Evolutionary conservation across 2,329 filamentous ascomycete genomes (phyloP), one percentile per base, ranked within the genome.

Genomic region (Claviceps purpurea): DNA sequence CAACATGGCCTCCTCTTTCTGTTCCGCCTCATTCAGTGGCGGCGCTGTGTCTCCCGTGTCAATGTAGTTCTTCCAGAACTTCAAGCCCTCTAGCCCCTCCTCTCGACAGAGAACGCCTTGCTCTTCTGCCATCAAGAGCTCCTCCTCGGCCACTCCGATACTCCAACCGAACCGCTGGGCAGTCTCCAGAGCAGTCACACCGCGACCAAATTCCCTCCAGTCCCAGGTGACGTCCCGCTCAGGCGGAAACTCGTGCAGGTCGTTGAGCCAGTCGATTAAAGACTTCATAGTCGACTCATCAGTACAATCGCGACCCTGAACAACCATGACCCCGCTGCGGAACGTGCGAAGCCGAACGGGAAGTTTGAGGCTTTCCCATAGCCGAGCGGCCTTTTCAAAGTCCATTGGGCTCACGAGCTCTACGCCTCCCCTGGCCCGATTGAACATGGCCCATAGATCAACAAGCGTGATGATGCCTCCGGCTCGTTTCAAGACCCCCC

Each of bases 61-160:
- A 52, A 81, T 78, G 53, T 74, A 78, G 62, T 98, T 98, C 68
- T 87, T 82, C 93, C 93, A 98, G 67, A 95, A 98, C 61, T 85
- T 85, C 47, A 95, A 73, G 0, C 93, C 93, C 65, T 96, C 90
- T 14, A 97, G 80, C 4, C 89, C 85, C 61, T 95, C 90, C 65
- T 98, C 93, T 47, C 93, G 83, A 65, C 91, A 97, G 20, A 98
- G 66, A 2, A 82, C 81, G 0, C 93, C 93, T 52, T 79, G 81
- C 65, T 97, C 91, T 67, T 98, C 93, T 0, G 90, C 90, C 91
- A 98, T 96, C 64, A 96, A 87, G 13, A 98, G 74, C 69, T 98
- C 93, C 65, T 97, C 93, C 54, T 85, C 87, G 1, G 93, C 93
- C 22, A 98, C 91, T 8, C 93, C 93, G 7, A 98, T 85, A 64